Base-by-base conservation (phyloP, 2,329 filamentous ascomycete genomes). In the Bipolaris sorokiniana region DNA sequence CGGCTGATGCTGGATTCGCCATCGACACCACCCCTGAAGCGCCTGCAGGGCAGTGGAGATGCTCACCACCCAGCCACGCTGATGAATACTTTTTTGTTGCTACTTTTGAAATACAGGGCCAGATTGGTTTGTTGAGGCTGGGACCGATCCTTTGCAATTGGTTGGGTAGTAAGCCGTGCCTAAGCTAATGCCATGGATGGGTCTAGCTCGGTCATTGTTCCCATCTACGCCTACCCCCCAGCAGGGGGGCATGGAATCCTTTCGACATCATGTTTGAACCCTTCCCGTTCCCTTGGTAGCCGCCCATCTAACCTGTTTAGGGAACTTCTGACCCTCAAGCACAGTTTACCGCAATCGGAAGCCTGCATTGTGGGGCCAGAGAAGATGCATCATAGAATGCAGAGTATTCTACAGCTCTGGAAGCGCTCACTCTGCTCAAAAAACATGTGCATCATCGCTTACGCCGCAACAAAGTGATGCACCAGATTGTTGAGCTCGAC, bases 281-380 rank as follows among this genome's bases (percentile, higher is more conserved):
- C 28, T 41, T 46, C 33, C 44, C 50, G 48, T 52, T 46, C 44
- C 42, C 11, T 46, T 48, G 47, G 16, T 33, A 13, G 31, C 38
- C 37, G 7, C 23, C 34, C 15, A 23, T 58, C 59, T 67, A 53
- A 68, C 63, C 37, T 54, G 22, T 18, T 40, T 57, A 72, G 70
- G 49, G 70, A 49, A 61, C 56, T 33, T 62, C 55, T 7, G 66
- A 79, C 62, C 77, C 77, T 33, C 62, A 74, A 51, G 66, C 79
- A 63, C 75, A 82, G 53, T 83, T 84, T 64, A 83, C 83, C 41
- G 77, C 82, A 28, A 75, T 81, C 55, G 78, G 83, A 56, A 84
- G 83, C 57, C 76, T 78, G 68, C 76, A 76, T 60, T 80, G 67
- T 62, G 84, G 72, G 61, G 82, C 78, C 65, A 82, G 82, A 67